Evolutionary conservation across 805 yeast genomes (phyloP), one percentile per base, ranked within the genome.

Genomic region (Candida stauntonica): DNA sequence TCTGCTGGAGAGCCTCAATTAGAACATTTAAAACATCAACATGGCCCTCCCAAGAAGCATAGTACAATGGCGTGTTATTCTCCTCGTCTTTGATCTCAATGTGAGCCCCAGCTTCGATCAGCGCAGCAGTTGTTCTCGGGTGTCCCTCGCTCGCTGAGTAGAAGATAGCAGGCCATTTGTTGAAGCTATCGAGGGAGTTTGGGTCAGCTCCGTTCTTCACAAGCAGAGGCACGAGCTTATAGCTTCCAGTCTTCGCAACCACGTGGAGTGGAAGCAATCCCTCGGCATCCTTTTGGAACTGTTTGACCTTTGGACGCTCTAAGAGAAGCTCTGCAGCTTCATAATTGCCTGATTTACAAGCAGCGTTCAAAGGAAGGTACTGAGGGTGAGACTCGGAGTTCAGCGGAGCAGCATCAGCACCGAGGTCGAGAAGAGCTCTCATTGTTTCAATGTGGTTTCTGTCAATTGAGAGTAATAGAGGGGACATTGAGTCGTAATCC

Each of bases 11-110:
- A 15, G 58, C 55, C 20, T 68, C 69, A 15, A 80, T 67, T 31
- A 91, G 66, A 17, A 80, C 79, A 57, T 85, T 81, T 48, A 89
- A 63, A 3, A 87, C 91, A n/a, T 69, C 73, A 20, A 87, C 78
- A 54, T 88, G 91, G 17, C 99, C 98, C 59, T 89, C 97, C 77
- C 95, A 86, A 17, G 89, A 84, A 18, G 97, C 91, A 58, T 91
- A 86, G 58, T 84, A 91, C 32, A 89, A 55, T 0, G 96, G 96
- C 36, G 81, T 75, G 50, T 75, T 73, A 4, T 87, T 84, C 44
- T 86, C 85, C 44, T 83, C 93, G 61, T 93, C 98, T 13, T 76
- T 68, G 16, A 84, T 57, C 29, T 67, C 65, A 41, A 81, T 68
- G 40, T 77, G 72, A 0, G 97, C 96, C 5, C 91, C 89, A 43